A percentile compares a stretch with the other conserved stretches of the same genome.
These are phyloP conservation scores for Brassica juncea DNA, from an alignment of 345 rosid genomes.

Conservation along the genomic window DNA sequence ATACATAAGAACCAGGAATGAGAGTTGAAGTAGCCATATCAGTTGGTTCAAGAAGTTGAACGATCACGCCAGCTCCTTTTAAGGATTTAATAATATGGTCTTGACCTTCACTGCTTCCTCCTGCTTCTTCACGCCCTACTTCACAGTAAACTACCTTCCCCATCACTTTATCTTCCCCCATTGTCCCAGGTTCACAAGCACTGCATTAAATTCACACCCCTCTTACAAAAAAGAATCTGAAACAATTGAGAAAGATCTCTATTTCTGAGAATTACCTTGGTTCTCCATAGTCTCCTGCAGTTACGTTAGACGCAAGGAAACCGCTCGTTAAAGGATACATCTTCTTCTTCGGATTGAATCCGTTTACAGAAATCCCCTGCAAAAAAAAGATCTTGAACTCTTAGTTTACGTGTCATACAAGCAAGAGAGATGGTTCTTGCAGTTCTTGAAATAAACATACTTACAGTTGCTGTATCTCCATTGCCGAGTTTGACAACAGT, in stretches of 20 bases:
- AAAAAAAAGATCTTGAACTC: slow-evolving; percentile 3
- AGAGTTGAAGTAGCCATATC: slow-evolving; percentile 47
- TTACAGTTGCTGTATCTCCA: slow-evolving; percentile 49
- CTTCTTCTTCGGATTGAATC: slow-evolving; percentile 50
- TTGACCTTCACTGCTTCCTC: slow-evolving; percentile 44
- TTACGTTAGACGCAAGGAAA: slow-evolving; percentile 49
- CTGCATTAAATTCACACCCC: slow-evolving; percentile 35
- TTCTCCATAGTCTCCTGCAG: slow-evolving; percentile 45
- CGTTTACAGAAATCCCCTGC: slow-evolving; percentile 72
- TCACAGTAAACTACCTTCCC: slow-evolving; percentile 74
- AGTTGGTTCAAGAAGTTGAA: slow-evolving; percentile 24
- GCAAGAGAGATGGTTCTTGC: slow-evolving; percentile 7
- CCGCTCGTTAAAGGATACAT: slow-evolving; percentile 73
- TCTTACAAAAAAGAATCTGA: not conserved
- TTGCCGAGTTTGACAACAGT: slow-evolving; percentile 61
- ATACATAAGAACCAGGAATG: slow-evolving; percentile 49
- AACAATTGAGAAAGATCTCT: not conserved
- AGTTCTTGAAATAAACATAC: slow-evolving; percentile 7
- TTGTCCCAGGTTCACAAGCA: slow-evolving; percentile 60
- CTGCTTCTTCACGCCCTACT: slow-evolving; percentile 26
- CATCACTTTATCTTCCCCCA: slow-evolving; percentile 53
- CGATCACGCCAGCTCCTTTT: slow-evolving; percentile 60
- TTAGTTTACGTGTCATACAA: not conserved
- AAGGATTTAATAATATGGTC: slow-evolving; percentile 49
- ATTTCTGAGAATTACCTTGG: slow-evolving; percentile 44